These are phyloP conservation scores for Xerocomus spinulosus DNA, from an alignment of 768 basidiomycete species.

Conservation along the genomic window DNA sequence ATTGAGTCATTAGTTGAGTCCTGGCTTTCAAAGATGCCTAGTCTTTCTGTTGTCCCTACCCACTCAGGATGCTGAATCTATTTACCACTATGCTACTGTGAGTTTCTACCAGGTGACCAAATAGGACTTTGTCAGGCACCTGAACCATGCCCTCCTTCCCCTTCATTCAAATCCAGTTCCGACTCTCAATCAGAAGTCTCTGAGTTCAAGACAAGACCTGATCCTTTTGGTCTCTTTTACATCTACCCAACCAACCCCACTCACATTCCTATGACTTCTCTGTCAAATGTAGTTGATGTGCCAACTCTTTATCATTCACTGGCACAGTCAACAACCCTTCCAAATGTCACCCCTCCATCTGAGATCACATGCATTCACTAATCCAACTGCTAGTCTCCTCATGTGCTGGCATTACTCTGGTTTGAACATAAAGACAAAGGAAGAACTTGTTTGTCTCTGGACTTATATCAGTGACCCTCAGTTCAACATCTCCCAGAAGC, in stretches of 20 bases:
- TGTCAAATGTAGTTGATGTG: background rate
- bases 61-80: slow-evolving; percentile 1
- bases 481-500: slow-evolving; percentile 13
- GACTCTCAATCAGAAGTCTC: no score
- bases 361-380: slow-evolving; percentile 16
- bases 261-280: background rate
- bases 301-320: background rate
- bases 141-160: background rate
- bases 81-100: slow-evolving; percentile 1
- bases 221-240: slow-evolving; percentile 1
- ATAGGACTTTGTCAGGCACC: no score
- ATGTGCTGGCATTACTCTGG: slow-evolving; percentile 32
- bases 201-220: background rate
- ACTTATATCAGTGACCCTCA: slow-evolving; percentile 18
- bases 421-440: slow-evolving; percentile 23
- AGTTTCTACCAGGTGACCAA: slow-evolving; percentile 5
- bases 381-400: slow-evolving; percentile 22
- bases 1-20: no score
- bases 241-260: slow-evolving; percentile 4
- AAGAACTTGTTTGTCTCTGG: slow-evolving; percentile 24
- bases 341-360: background rate
- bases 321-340: background rate
- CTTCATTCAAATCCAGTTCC: background rate
- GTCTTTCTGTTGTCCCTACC: background rate
- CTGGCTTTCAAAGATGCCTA: no score